A percentile compares a stretch with the other conserved stretches of the same genome.
Conservation (phyloP, 202 grass and related monocot species). For the Zizania palustris region DNA sequence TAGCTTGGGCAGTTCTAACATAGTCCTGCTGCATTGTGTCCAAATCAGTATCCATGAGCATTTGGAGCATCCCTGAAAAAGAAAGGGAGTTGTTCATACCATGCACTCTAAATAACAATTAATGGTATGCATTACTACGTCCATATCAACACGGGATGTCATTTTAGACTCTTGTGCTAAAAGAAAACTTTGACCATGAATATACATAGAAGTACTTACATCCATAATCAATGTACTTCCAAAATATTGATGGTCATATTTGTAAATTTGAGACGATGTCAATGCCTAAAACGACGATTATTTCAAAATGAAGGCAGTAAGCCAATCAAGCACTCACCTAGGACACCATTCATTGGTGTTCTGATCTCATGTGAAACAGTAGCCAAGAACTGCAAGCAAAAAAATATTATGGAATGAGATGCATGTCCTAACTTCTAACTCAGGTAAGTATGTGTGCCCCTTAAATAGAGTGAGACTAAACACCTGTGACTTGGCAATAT, state of each 20-base stretch:
- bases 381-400: constrained; percentile 83
- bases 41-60: constrained; percentile 97
- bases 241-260: neutral
- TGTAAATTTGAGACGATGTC: neutral
- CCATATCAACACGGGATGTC: neutral
- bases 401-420: constrained; percentile 16
- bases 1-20: constrained; percentile 95
- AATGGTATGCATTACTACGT: neutral
- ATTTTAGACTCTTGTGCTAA: neutral
- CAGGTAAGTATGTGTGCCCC: neutral
- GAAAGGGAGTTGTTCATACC: neutral
- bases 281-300: neutral
- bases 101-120: neutral
- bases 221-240: neutral
- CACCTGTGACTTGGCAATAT: constrained; percentile 94
- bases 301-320: neutral
- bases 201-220: neutral
- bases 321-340: constrained; percentile 60
- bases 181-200: neutral
- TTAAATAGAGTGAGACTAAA: neutral
- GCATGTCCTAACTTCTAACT: neutral
- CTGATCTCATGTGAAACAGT: constrained; percentile 99
- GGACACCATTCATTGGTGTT: constrained; percentile 99
- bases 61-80: constrained; percentile 95
- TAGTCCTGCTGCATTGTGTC: constrained; percentile 93